Base-by-base conservation (phyloP, 768 basidiomycete species). In the Asterophora lycoperdoides region DNA sequence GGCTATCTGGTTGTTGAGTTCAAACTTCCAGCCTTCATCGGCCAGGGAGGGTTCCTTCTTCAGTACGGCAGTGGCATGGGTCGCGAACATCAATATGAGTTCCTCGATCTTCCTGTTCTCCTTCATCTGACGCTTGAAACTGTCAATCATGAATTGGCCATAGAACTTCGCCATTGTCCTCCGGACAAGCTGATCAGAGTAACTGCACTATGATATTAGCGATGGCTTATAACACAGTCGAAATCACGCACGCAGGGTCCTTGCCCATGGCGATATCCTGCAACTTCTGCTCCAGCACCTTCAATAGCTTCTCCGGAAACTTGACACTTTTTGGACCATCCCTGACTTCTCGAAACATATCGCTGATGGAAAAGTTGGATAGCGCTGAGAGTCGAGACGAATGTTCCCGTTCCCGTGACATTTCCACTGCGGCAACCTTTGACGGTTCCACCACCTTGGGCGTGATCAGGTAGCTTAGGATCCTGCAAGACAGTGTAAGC, bases 91-190 rank as follows among this genome's bases (percentile, higher is more conserved):
- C 44, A 99, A 76, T 51, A 99, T 95, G 46, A 99, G 84, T 55
- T 97, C 93, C 69, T 99, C 96, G 33, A 97, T 90, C 71, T 95
- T 96, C 39, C 96, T 80, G 64, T 91, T 94, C 65, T 97, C 94
- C 67, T 92, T 91, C 82, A 97, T 87, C 59, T 93, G 89, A 30
- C 81, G 78, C 49, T 87, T 83, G 73, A 96, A 95, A 33, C 75
- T 77, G 20, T 91, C 87, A 49, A 89, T 83, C 65, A 85, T 83
- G 65, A 89, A 91, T 53, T 92, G 89, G 10, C 86, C 86, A 64
- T 93, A 97, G 67, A 97, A 97, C 29, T 88, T 85, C 48, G 86
- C 94, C 76, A 95, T 87, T 1, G 90, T 92, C 48, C 91, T 78
- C 26, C 95, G 81, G 14, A 93, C 84, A 28, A 93, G 74, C 60